Evolutionary conservation across 2,329 filamentous ascomycete species (phyloP), one percentile per base, ranked within the genome.

Genomic region (Alternaria consortialis): DNA sequence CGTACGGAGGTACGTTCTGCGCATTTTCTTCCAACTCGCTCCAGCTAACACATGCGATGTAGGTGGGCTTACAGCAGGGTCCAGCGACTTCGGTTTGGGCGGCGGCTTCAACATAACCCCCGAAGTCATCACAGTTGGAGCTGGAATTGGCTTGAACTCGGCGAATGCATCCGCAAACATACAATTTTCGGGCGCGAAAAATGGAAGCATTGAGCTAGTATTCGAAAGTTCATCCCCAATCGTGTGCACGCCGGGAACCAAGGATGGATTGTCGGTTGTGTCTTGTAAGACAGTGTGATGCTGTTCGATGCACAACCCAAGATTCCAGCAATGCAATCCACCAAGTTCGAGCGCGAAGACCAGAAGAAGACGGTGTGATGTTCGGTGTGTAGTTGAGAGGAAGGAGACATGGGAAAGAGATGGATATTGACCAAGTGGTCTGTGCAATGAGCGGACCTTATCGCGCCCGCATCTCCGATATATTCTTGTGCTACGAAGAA

Each of bases 11-110:
- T 62, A 56, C 4, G 31, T 27, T 34, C 7, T 48, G 17, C 13
- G 23, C 7, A 17, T 51, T n/a, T 4, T 34, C 32, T 36, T 43
- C 23, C 27, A 25, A 23, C 47, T 17, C 0, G 34, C 5, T 8
- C 1, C 27, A 6, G n/a, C 56, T 55, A n/a, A 56, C 52, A 40
- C 7, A 23, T 6, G 25, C 15, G 37, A 42, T 36, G 9, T 40
- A 64, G 55, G 62, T 13, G 63, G 60, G 25, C 57, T 66, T 9
- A 56, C 60, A 39, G 61, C 63, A 3, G 63, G 58, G 11, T 65
- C 63, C 15, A 53, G 36, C 7, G 37, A 53, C 20, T 66, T 56
- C 17, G 61, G 63, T 23, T 31, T 64, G 5, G 63, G 61, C 7
- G 42, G 58, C 17, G 61, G 63, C 29, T 64, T 61, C 25, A 64